Evolutionary conservation across 495 filamentous ascomycete genomes (phyloP).

Genomic region (Podospora australis): DNA sequence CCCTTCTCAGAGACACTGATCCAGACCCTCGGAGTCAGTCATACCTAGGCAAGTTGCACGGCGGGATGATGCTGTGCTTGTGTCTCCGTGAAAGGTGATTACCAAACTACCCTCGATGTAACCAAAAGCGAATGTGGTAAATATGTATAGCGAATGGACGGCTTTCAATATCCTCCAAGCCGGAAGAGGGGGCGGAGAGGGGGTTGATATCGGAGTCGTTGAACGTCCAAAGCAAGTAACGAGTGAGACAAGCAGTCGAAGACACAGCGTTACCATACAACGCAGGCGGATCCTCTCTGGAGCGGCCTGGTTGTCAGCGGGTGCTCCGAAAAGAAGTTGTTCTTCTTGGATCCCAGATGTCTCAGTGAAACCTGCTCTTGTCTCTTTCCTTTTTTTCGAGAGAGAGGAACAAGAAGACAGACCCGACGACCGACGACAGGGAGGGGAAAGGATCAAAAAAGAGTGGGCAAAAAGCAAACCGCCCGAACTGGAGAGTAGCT

Average conservation of each 20-base stretch:
- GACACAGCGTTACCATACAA: no score
- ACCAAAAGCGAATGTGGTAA: neutral
- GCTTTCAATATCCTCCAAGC: constrained; percentile 4
- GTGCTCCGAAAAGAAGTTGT: no score
- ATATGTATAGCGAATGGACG: constrained; percentile 1
- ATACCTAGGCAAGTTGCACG: neutral
- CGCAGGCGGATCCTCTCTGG: no score
- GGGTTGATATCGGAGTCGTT: no score
- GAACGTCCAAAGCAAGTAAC: no score
- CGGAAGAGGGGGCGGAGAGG: neutral
- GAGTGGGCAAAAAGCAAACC: constrained; percentile 7
- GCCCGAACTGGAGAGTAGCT: constrained; percentile 4
- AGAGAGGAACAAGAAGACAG: neutral
- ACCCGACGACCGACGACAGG: constrained; percentile 8
- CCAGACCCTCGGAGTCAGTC: neutral
- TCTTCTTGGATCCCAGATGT: neutral
- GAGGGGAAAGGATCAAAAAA: constrained; percentile 15
- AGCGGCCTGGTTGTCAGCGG: no score
- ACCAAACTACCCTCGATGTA: no score
- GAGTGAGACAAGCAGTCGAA: no score
- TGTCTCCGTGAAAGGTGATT: no score
- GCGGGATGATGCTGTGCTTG: neutral
- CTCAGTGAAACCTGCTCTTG: no score
- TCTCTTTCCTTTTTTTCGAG: no score
- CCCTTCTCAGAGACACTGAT: neutral